These are phyloP conservation scores for Termitomyces heimii DNA, from an alignment of 768 basidiomycete genomes.

Conservation along the genomic window DNA sequence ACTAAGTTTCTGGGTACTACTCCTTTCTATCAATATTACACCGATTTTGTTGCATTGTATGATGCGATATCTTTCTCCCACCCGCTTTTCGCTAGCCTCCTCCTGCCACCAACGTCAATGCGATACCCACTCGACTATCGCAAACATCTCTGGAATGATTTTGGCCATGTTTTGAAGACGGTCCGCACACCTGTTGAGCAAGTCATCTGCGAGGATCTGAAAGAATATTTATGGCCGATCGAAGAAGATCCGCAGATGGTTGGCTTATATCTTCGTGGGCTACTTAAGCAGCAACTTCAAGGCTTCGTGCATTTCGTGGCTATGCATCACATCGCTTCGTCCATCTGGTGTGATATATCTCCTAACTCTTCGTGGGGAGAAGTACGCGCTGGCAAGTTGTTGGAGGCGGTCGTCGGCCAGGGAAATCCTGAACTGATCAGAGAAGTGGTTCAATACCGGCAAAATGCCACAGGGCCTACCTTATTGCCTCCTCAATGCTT, in stretches of 20 bases:
- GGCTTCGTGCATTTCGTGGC: slow-evolving; percentile 66
- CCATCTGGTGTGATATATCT: slow-evolving; percentile 64
- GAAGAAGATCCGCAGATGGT: slow-evolving; percentile 61
- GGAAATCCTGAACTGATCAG: slow-evolving; percentile 40
- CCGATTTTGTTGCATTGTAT: slow-evolving; percentile 87
- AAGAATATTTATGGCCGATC: slow-evolving; percentile 66
- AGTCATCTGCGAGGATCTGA: slow-evolving; percentile 46
- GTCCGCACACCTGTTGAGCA: slow-evolving; percentile 46
- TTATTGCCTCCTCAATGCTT: slow-evolving; percentile 14
- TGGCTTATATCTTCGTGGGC: slow-evolving; percentile 54
- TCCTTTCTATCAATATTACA: slow-evolving; percentile 93
- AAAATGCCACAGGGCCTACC: not conserved
- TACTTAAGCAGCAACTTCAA: slow-evolving; percentile 37
- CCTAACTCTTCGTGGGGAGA: slow-evolving; percentile 18
- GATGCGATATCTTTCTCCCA: slow-evolving; percentile 88
- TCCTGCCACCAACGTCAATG: slow-evolving; percentile 75
- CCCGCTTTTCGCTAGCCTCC: slow-evolving; percentile 62
- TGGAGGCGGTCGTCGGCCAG: slow-evolving; percentile 46
- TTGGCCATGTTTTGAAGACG: slow-evolving; percentile 56
- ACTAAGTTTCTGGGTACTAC: slow-evolving; percentile 56
- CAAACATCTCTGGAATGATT: slow-evolving; percentile 79
- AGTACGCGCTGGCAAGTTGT: slow-evolving; percentile 37
- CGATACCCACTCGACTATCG: slow-evolving; percentile 79
- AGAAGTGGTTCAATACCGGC: slow-evolving; percentile 52
- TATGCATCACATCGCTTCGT: slow-evolving; percentile 72